These are phyloP conservation scores for Gyrodon lividus DNA, from an alignment of 768 basidiomycete genomes.

Conservation along the genomic window DNA sequence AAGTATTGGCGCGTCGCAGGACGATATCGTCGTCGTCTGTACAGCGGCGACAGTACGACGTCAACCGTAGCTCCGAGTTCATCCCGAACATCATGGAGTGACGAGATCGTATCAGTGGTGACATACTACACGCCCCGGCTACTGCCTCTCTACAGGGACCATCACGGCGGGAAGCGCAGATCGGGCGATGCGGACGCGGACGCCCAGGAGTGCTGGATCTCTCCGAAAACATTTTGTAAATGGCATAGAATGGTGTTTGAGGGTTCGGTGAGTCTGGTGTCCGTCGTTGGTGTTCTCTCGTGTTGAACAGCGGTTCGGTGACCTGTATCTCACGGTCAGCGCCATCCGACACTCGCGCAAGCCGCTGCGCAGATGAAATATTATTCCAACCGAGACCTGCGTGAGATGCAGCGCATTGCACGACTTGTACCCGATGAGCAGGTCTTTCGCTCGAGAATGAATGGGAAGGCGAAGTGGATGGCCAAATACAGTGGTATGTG, in stretches of 20 bases:
- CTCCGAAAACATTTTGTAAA: conserved; percentile 40
- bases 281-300: neutral
- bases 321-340: conserved; percentile 18
- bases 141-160: conserved; percentile 38
- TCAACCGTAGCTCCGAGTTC: neutral
- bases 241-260: conserved; percentile 49
- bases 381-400: conserved; percentile 38
- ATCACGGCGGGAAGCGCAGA: neutral
- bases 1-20: conserved; percentile 32
- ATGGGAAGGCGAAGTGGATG: conserved; percentile 13
- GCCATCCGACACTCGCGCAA: conserved; percentile 35
- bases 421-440: conserved; percentile 37
- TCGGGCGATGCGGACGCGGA: conserved; percentile 12
- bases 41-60: conserved; percentile 14
- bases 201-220: conserved; percentile 27
- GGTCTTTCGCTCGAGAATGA: conserved; percentile 27
- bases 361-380: conserved; percentile 34
- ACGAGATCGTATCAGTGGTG: conserved; percentile 22
- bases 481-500: conserved; percentile 37
- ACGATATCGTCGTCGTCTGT: conserved; percentile 28
- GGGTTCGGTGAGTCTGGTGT: conserved; percentile 34
- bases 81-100: conserved; percentile 5
- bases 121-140: conserved; percentile 37
- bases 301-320: neutral
- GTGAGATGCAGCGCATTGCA: conserved; percentile 43